Evolutionary conservation across 345 rosid species (phyloP).

Genomic region (Salix exigua): DNA sequence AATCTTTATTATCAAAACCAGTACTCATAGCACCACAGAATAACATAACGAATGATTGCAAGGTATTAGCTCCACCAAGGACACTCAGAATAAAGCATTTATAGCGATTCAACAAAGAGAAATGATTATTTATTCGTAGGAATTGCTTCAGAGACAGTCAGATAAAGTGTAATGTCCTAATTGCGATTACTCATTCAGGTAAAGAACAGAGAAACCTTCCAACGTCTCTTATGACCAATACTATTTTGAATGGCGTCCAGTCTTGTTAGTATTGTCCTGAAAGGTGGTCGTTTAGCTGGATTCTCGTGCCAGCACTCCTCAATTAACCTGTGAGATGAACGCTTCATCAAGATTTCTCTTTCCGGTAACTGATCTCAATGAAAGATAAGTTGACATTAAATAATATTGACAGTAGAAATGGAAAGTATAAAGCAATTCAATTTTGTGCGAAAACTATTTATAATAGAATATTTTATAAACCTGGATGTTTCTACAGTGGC

Average conservation of each 20-base stretch:
- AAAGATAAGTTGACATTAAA: background rate
- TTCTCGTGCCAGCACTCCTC: slow-evolving; percentile 88
- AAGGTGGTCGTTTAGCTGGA: slow-evolving; percentile 73
- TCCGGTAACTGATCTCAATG: background rate
- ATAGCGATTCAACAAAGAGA: background rate
- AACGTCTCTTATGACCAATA: slow-evolving; percentile 57
- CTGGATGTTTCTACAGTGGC: too few species aligned
- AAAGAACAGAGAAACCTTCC: slow-evolving; percentile 54
- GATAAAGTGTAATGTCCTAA: background rate
- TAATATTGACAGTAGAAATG: background rate
- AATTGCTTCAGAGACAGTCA: background rate
- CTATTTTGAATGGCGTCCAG: slow-evolving; percentile 55
- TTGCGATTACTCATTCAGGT: background rate
- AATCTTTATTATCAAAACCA: background rate
- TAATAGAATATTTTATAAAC: too few species aligned
- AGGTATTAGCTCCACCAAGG: background rate
- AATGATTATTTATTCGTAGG: background rate
- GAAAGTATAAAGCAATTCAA: background rate
- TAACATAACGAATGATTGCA: background rate
- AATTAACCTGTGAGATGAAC: slow-evolving; percentile 56
- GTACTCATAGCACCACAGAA: background rate
- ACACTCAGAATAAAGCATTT: background rate
- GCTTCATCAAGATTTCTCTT: background rate
- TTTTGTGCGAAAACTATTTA: background rate
- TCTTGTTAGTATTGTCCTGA: slow-evolving; percentile 58